Evolutionary conservation across 2,329 filamentous ascomycete species (phyloP).

Genomic region (Diatrype stigma): DNA sequence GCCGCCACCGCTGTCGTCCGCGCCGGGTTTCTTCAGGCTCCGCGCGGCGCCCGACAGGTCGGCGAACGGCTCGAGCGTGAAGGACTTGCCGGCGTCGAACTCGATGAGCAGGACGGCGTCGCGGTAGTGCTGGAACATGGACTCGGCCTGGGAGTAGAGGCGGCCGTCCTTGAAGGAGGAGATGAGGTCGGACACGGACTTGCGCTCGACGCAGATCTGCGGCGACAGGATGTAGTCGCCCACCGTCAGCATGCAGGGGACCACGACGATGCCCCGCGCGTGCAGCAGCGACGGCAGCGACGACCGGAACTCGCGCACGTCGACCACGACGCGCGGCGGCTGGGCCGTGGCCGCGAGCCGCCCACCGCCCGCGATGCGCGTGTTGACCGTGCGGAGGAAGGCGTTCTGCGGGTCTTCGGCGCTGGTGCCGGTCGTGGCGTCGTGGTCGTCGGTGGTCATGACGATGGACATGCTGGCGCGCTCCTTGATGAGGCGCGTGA

Average conservation of each 20-base stretch:
- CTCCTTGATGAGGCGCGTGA: conserved; percentile 91
- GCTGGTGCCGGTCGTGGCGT: no score
- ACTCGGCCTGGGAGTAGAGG: conserved; percentile 85
- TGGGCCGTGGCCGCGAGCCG: conserved; percentile 77
- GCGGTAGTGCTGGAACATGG: conserved; percentile 92
- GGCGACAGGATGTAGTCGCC: conserved; percentile 94
- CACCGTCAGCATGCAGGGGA: conserved; percentile 94
- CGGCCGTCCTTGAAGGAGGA: conserved; percentile 88
- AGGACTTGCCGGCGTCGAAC: conserved; percentile 95
- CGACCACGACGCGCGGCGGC: conserved; percentile 86
- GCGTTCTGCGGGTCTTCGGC: conserved; percentile 81
- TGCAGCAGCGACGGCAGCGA: conserved; percentile 88
- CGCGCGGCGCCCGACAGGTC: conserved; percentile 59
- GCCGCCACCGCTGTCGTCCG: conserved; percentile 44
- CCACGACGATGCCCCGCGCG: conserved; percentile 79
- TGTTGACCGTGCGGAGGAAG: conserved; percentile 94
- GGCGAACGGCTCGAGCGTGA: conserved; percentile 82
- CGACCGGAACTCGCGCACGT: conserved; percentile 93
- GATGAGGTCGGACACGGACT: conserved; percentile 87
- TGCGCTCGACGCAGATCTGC: conserved; percentile 88
- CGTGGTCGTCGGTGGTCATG: conserved; percentile 67
- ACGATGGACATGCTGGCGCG: conserved; percentile 89
- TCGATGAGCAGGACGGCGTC: conserved; percentile 90
- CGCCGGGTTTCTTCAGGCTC: conserved; percentile 59
- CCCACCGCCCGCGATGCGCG: conserved; percentile 90